A percentile compares a stretch with the other conserved stretches of the same genome.
These are phyloP conservation scores for Blastobotrys serpentis DNA, from an alignment of 1,139 yeast species.

Conservation along the genomic window DNA sequence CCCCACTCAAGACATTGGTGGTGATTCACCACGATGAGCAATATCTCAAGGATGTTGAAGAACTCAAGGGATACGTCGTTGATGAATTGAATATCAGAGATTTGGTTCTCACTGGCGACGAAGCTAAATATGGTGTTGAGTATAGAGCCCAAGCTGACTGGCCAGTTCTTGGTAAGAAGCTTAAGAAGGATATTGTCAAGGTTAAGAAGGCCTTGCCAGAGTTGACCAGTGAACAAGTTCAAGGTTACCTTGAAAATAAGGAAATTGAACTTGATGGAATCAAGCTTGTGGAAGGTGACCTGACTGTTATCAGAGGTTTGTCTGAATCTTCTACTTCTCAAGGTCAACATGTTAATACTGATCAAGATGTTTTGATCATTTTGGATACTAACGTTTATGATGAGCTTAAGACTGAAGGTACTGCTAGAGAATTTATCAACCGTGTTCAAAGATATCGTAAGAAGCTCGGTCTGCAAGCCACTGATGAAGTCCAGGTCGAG, in stretches of 20 bases:
- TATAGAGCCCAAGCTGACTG: conserved; percentile 97
- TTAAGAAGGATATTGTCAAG: conserved; percentile 88
- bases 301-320: conserved; percentile 85
- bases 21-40: conserved; percentile 76
- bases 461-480: conserved; percentile 91
- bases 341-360: conserved; percentile 85
- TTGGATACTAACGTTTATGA: conserved; percentile 86
- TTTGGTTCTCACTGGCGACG: conserved; percentile 84
- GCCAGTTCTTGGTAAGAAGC: conserved; percentile 97
- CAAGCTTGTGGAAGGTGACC: conserved; percentile 79
- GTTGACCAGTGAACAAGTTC: conserved; percentile 79
- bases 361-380: conserved; percentile 83
- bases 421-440: conserved; percentile 93
- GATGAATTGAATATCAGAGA: conserved; percentile 95
- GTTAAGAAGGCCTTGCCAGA: conserved; percentile 91
- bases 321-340: conserved; percentile 57
- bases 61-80: conserved; percentile 71
- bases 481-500: conserved; percentile 91
- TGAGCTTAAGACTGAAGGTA: conserved; percentile 88
- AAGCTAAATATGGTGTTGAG: conserved; percentile 85
- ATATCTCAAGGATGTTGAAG: conserved; percentile 75
- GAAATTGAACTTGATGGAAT: conserved; percentile 85
- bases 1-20: conserved; percentile 86
- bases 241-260: conserved; percentile 68
- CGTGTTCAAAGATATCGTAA: conserved; percentile 97